A percentile compares a stretch with the other conserved stretches of the same genome.
Evolutionary conservation across 129 eudicot genomes (phyloP).

Genomic region (Chrysanthemum seticuspe): DNA sequence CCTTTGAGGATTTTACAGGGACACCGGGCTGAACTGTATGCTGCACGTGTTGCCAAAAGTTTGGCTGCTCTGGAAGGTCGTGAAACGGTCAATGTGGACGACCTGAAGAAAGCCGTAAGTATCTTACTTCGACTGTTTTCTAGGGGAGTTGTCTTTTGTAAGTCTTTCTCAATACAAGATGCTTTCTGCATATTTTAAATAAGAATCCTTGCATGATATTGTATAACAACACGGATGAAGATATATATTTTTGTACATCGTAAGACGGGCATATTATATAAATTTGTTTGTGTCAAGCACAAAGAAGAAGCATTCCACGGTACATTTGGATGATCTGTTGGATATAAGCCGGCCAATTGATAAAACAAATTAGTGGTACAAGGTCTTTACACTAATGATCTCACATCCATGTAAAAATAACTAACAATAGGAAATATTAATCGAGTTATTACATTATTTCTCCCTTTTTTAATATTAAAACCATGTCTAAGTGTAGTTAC

Average conservation of each 20-base stretch:
- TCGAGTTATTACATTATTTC: neutral
- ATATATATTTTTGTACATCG: no score
- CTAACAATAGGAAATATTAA: slow-evolving; percentile 1
- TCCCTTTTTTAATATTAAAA: neutral
- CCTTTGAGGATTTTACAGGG: slow-evolving; percentile 56
- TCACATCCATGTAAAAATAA: neutral
- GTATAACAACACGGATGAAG: no score
- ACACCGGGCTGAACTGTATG: slow-evolving; percentile 96
- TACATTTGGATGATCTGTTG: neutral
- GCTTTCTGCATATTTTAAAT: slow-evolving; percentile 9
- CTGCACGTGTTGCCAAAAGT: slow-evolving; percentile 96
- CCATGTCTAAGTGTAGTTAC: no score
- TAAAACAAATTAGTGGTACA: neutral
- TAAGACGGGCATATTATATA: neutral
- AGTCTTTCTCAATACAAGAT: neutral
- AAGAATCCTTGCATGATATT: no score
- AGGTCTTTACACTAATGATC: neutral
- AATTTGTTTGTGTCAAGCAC: neutral
- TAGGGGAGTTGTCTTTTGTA: neutral
- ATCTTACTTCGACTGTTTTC: neutral
- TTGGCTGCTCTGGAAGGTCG: slow-evolving; percentile 99
- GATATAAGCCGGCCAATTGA: neutral
- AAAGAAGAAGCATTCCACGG: neutral
- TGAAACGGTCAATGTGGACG: slow-evolving; percentile 89
- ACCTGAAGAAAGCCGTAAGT: slow-evolving; percentile 97